These are phyloP conservation scores for Tetratostichococcus sp. DNA, from an alignment of 139 green algal genomes.

Conservation along the genomic window DNA sequence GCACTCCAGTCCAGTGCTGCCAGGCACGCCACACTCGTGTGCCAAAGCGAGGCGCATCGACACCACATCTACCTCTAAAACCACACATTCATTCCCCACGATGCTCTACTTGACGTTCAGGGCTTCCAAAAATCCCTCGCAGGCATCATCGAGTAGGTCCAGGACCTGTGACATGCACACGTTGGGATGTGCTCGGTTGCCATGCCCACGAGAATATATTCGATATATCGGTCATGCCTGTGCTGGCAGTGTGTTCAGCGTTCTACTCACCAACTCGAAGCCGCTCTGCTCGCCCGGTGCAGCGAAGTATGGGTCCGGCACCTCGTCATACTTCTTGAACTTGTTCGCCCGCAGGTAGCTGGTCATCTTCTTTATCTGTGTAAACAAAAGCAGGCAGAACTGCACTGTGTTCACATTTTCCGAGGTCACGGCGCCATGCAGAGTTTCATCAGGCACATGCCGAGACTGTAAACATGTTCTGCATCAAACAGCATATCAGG, in stretches of 20 bases:
- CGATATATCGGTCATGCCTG: no score
- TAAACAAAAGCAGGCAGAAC: not conserved
- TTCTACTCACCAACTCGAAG: constrained; percentile 55
- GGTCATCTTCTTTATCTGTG: constrained; percentile 58
- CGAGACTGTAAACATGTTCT: not conserved
- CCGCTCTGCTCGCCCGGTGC: constrained; percentile 31
- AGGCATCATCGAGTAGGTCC: constrained; percentile 50
- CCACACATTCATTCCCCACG: no score
- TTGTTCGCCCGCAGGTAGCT: constrained; percentile 29
- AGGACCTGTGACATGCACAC: constrained; percentile 73
- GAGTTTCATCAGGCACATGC: not conserved
- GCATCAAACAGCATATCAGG: not conserved
- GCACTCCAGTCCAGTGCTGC: no score
- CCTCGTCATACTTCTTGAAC: constrained; percentile 36
- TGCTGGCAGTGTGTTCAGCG: no score
- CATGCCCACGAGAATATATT: not conserved
- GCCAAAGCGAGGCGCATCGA: no score
- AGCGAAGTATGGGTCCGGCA: constrained; percentile 91
- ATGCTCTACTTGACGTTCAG: not conserved
- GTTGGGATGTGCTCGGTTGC: constrained; percentile 50
- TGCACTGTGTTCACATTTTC: not conserved
- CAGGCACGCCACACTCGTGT: no score
- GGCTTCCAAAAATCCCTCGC: constrained; percentile 10
- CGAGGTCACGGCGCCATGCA: not conserved
- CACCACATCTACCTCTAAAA: no score